Conservation (phyloP, 2,329 filamentous ascomycete species). For the Nectriaceae sp. region DNA sequence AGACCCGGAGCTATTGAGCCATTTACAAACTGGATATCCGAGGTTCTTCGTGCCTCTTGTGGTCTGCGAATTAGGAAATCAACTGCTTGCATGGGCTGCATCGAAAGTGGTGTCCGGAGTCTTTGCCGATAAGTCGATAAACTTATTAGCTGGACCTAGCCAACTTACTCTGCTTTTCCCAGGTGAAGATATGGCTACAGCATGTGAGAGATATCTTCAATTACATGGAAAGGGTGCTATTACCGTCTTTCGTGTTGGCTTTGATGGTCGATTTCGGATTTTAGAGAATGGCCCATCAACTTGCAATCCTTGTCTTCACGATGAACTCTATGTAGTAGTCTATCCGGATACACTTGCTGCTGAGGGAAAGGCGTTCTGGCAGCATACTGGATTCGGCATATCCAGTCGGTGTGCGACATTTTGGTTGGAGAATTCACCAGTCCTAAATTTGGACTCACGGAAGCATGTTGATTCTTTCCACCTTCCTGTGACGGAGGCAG, state of each 20-base stretch:
- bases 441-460: slow-evolving; percentile 7
- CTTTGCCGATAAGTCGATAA: not conserved
- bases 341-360: slow-evolving; percentile 13
- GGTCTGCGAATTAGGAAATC: slow-evolving; percentile 20
- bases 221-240: not conserved
- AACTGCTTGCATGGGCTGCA: slow-evolving; percentile 18
- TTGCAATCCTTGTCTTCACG: not conserved
- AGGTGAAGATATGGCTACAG: slow-evolving; percentile 10
- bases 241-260: slow-evolving; percentile 8
- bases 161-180: slow-evolving; percentile 1
- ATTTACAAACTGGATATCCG: slow-evolving; percentile 30
- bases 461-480: not conserved
- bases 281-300: not conserved
- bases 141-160: not conserved
- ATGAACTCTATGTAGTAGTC: slow-evolving; percentile 17
- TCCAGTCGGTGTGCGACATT: slow-evolving; percentile 29
- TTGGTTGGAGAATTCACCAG: slow-evolving; percentile 26
- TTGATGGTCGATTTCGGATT: slow-evolving; percentile 10
- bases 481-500: slow-evolving; percentile 8
- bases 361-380: slow-evolving; percentile 32
- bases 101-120: not conserved
- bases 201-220: slow-evolving; percentile 21
- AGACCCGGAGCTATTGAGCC: slow-evolving; percentile 19
- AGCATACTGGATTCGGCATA: slow-evolving; percentile 31
- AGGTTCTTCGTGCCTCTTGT: slow-evolving; percentile 29